A percentile compares a stretch with the other conserved stretches of the same genome.
Conservation (phyloP, 306 rosid genomes). For the Fragaria nilgerrensis region DNA sequence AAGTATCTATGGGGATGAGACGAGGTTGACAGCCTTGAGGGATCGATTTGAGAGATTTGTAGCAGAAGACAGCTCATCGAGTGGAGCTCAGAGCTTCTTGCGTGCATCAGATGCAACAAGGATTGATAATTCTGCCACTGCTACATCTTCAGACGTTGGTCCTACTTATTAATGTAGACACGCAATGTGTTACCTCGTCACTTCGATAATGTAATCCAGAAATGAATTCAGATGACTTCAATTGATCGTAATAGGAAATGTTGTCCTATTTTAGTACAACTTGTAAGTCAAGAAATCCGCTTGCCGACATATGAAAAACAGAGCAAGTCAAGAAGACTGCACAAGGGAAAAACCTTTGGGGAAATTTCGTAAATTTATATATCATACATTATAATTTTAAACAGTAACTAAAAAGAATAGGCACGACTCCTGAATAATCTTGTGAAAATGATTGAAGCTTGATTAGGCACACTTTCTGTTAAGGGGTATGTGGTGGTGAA, state of each 20-base stretch:
- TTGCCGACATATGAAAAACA: too few species aligned
- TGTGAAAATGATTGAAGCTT: constrained; percentile 28
- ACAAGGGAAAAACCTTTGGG: too few species aligned
- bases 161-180: not conserved
- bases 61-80: not conserved
- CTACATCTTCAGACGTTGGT: not conserved
- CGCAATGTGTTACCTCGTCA: not conserved
- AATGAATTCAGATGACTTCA: not conserved
- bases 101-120: not conserved
- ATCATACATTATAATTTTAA: too few species aligned
- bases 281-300: too few species aligned
- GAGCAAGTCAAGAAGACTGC: too few species aligned
- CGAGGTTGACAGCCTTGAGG: constrained; percentile 27
- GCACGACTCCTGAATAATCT: not conserved
- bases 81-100: not conserved
- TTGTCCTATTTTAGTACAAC: too few species aligned
- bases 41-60: not conserved
- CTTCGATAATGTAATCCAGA: not conserved
- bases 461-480: not conserved
- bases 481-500: constrained; percentile 17
- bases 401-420: too few species aligned
- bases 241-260: not conserved
- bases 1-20: constrained; percentile 28
- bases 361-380: too few species aligned
- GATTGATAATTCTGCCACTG: not conserved